Evolutionary conservation across 768 basidiomycete species (phyloP).

Genomic region (Trichaptum fuscoviolaceum): DNA sequence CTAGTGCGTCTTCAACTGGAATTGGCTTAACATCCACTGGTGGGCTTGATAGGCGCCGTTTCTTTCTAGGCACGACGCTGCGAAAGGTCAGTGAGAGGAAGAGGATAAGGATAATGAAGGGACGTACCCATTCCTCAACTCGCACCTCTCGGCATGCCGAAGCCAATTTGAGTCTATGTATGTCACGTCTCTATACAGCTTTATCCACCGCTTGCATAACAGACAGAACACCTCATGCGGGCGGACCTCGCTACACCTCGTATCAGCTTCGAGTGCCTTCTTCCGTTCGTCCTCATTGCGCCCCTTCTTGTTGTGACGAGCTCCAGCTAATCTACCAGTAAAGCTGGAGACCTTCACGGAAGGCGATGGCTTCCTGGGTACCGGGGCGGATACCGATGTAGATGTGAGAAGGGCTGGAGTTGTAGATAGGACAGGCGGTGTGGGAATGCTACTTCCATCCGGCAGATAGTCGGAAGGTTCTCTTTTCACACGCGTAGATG

Average conservation of each 20-base stretch:
- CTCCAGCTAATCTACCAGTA: neutral
- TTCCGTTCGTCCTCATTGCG: constrained; percentile 39
- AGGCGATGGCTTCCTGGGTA: neutral
- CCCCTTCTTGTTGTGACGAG: neutral
- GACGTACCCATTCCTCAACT: neutral
- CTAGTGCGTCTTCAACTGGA: neutral
- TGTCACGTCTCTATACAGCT: constrained; percentile 24
- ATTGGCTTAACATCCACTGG: neutral
- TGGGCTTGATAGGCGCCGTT: neutral
- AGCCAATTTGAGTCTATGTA: constrained; percentile 4
- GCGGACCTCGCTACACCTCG: constrained; percentile 44
- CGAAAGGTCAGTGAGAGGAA: neutral
- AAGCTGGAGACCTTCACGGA: neutral
- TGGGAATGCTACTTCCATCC: neutral
- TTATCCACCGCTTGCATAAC: constrained; percentile 61
- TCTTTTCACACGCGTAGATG: neutral
- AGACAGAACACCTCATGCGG: constrained; percentile 51
- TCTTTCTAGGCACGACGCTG: neutral
- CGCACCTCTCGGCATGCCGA: constrained; percentile 1
- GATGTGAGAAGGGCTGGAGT: neutral
- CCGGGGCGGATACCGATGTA: neutral
- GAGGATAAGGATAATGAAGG: neutral
- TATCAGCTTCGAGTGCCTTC: constrained; percentile 48
- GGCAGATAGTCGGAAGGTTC: neutral
- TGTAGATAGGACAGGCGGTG: neutral